Conservation (phyloP, 2,329 filamentous ascomycete species). For the Phialocephala subalpina region DNA sequence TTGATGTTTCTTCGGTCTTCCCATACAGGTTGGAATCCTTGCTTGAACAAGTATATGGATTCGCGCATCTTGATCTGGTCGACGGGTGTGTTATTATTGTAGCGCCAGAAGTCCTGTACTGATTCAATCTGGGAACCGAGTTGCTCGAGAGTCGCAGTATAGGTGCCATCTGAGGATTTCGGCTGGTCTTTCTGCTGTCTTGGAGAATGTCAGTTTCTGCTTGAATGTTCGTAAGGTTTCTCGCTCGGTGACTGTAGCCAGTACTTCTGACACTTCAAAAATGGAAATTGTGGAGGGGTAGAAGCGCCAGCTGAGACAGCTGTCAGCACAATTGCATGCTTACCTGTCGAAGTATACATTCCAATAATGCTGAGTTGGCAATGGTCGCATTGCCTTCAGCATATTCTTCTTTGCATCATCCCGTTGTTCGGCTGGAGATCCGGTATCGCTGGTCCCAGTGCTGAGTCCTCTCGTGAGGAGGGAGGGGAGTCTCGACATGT, state of each 20-base stretch:
- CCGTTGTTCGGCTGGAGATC: slow-evolving; percentile 75
- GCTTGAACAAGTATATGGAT: slow-evolving; percentile 81
- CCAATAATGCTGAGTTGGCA: slow-evolving; percentile 84
- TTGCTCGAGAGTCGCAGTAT: slow-evolving; percentile 59
- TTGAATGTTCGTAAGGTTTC: neutral
- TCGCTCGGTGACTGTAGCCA: no score
- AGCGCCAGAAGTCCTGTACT: slow-evolving; percentile 85
- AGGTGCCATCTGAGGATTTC: slow-evolving; percentile 47
- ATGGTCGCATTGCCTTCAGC: slow-evolving; percentile 74
- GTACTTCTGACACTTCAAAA: no score
- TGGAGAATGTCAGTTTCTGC: slow-evolving; percentile 2
- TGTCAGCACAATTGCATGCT: slow-evolving; percentile 39
- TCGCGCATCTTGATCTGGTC: slow-evolving; percentile 79
- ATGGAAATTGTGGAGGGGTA: neutral
- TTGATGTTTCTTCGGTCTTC: slow-evolving; percentile 86
- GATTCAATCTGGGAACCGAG: slow-evolving; percentile 75
- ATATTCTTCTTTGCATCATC: slow-evolving; percentile 87
- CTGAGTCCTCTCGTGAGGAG: slow-evolving; percentile 71
- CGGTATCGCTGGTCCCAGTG: slow-evolving; percentile 64
- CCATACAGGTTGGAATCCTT: slow-evolving; percentile 79
- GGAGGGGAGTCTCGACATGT: slow-evolving; percentile 61
- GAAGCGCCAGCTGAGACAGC: neutral
- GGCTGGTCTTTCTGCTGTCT: slow-evolving; percentile 44
- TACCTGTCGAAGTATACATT: slow-evolving; percentile 73
- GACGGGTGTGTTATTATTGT: slow-evolving; percentile 83